Conservation (phyloP, 177 flowering plant species). For the Tripterygium wilfordii region DNA sequence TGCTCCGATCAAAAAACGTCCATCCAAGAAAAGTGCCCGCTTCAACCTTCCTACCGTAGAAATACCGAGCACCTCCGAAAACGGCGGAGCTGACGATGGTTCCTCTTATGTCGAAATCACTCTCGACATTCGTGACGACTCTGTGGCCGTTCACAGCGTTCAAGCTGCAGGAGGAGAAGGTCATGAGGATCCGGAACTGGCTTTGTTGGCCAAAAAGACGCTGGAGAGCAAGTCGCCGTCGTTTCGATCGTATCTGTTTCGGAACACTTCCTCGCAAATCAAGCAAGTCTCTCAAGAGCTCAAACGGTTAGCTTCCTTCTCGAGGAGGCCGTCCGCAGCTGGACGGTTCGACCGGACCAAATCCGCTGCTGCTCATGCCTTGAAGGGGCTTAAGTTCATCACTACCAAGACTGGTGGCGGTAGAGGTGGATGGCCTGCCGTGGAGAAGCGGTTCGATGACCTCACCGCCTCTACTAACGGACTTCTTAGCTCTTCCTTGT, state of each 20-base stretch:
- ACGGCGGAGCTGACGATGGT: too few relatives aligned
- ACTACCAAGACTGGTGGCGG: slow-evolving; percentile 55
- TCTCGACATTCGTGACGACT: slow-evolving; percentile 37
- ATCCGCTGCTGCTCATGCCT: slow-evolving; percentile 69
- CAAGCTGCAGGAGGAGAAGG: slow-evolving; percentile 20
- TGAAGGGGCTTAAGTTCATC: slow-evolving; percentile 81
- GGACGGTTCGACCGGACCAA: slow-evolving; percentile 50
- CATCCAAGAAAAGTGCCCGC: slow-evolving; percentile 20
- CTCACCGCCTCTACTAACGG: slow-evolving; percentile 45
- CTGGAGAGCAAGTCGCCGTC: slow-evolving; percentile 26
- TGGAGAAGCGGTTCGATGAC: slow-evolving; percentile 61
- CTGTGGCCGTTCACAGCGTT: slow-evolving; percentile 40
- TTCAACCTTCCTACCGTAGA: slow-evolving; percentile 14
- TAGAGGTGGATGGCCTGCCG: slow-evolving; percentile 52
- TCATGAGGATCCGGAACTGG: slow-evolving; percentile 27
- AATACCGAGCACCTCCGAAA: too few relatives aligned
- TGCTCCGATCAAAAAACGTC: slow-evolving; percentile 1
- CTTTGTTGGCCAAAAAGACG: slow-evolving; percentile 25
- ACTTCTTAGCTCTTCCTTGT: slow-evolving; percentile 43
- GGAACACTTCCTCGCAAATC: slow-evolving; percentile 23
- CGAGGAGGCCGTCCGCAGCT: slow-evolving; percentile 21
- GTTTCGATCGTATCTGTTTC: slow-evolving; percentile 12
- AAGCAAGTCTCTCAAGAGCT: slow-evolving; percentile 78
- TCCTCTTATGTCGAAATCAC: slow-evolving; percentile 37
- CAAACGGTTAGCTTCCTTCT: slow-evolving; percentile 48